A percentile compares a stretch with the other conserved stretches of the same genome.
These are phyloP conservation scores for Eucalyptus cladocalyx DNA, from an alignment of 345 rosid genomes.

Conservation along the genomic window DNA sequence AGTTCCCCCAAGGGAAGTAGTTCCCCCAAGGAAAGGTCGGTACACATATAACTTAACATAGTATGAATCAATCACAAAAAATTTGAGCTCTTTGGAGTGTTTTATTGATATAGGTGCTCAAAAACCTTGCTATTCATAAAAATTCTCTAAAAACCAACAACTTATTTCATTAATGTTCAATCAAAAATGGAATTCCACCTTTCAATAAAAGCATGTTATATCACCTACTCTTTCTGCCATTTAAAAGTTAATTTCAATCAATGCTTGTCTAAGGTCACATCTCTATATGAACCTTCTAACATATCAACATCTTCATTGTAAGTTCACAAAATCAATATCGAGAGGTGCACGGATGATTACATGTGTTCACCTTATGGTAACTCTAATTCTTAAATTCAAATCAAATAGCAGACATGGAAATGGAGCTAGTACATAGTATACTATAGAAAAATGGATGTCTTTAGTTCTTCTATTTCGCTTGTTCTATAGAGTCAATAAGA, in stretches of 20 bases:
- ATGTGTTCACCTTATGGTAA: background rate
- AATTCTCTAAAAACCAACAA: background rate
- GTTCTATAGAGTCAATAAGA: background rate
- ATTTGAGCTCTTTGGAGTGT: background rate
- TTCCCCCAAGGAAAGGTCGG: too few relatives aligned
- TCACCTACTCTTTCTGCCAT: background rate
- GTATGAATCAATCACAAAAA: background rate
- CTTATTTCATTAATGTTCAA: background rate
- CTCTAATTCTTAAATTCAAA: background rate
- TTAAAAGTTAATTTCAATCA: background rate
- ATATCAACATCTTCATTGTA: background rate
- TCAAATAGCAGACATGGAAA: background rate
- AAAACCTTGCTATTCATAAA: background rate
- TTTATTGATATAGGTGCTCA: background rate
- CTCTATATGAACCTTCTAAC: background rate
- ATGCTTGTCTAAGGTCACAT: background rate
- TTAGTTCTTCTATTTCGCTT: background rate
- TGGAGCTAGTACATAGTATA: background rate
- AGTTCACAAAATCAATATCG: background rate
- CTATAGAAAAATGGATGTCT: background rate
- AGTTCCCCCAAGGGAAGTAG: too few relatives aligned
- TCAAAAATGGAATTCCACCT: background rate
- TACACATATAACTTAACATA: too few relatives aligned
- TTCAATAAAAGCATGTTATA: background rate
- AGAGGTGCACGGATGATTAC: background rate